A percentile compares a stretch with the other conserved stretches of the same genome.
These are phyloP conservation scores for Abelmoschus esculentus DNA, from an alignment of 345 rosid species.

Conservation along the genomic window DNA sequence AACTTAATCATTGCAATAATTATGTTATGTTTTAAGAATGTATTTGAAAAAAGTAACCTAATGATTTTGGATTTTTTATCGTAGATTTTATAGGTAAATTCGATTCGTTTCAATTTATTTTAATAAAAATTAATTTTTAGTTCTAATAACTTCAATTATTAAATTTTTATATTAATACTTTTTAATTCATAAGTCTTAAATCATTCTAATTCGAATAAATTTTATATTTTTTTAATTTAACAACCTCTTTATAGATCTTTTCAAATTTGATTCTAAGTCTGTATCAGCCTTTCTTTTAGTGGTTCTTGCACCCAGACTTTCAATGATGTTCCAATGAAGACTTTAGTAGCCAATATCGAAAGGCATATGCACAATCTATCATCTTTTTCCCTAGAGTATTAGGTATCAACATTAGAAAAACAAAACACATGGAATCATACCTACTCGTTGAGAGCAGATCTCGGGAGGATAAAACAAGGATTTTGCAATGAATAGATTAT, in stretches of 20 bases:
- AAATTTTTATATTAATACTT: no score
- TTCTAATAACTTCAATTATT: no score
- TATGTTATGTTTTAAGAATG: background rate
- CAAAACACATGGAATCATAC: background rate
- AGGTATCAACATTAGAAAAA: background rate
- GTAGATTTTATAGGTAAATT: no score
- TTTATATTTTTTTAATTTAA: no score
- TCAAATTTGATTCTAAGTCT: background rate
- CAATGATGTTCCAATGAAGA: conserved; percentile 16
- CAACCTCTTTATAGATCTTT: background rate
- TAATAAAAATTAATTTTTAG: no score
- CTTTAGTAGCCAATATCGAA: conserved; percentile 14
- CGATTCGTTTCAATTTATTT: no score
- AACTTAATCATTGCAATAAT: background rate
- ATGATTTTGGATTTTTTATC: conserved; percentile 7
- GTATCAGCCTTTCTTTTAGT: conserved; percentile 15
- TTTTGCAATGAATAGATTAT: background rate
- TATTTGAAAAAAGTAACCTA: conserved; percentile 14
- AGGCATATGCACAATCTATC: conserved; percentile 5
- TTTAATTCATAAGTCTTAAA: no score
- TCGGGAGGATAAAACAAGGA: background rate
- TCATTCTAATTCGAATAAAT: no score
- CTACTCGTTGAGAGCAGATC: background rate
- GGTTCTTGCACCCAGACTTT: conserved; percentile 24
- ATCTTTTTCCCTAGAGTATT: background rate